phyloP scores from a whole-genome alignment of 495 filamentous ascomycete genomes.

The Lindgomyces ingoldianus region DNA sequence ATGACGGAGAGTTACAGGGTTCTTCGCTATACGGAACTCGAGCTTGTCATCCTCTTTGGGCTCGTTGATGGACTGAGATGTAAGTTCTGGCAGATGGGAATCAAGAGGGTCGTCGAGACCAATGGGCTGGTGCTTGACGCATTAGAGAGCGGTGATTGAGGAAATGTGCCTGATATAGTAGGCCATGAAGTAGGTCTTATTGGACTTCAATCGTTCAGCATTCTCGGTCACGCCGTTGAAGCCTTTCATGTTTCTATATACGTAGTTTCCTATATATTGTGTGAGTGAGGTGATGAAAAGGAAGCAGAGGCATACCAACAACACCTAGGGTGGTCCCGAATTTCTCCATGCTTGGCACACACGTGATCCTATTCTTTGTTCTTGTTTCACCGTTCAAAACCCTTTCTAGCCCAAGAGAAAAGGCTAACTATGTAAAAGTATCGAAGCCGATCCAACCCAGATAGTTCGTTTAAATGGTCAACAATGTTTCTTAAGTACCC shows the following conservation, averaged over 20 bases:
- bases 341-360: conserved; percentile 11
- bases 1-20: conserved; percentile 30
- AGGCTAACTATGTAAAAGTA: no score
- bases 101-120: conserved; percentile 41
- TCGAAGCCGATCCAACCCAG: no score
- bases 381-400: not conserved
- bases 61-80: conserved; percentile 30
- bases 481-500: no score
- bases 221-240: conserved; percentile 14
- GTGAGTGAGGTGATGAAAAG: not conserved
- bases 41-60: not conserved
- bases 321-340: conserved; percentile 2
- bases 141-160: conserved; percentile 40
- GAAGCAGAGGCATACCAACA: not conserved
- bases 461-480: no score
- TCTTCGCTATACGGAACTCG: not conserved
- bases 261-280: conserved; percentile 31
- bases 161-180: conserved; percentile 44
- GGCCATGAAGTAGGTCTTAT: conserved; percentile 37
- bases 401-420: no score
- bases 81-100: conserved; percentile 39
- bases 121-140: conserved; percentile 42
- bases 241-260: conserved; percentile 34
- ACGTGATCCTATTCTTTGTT: not conserved
- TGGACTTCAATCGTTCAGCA: conserved; percentile 30